These are phyloP conservation scores for Cornus kousa DNA, from an alignment of 148 eudicot species.

Conservation along the genomic window DNA sequence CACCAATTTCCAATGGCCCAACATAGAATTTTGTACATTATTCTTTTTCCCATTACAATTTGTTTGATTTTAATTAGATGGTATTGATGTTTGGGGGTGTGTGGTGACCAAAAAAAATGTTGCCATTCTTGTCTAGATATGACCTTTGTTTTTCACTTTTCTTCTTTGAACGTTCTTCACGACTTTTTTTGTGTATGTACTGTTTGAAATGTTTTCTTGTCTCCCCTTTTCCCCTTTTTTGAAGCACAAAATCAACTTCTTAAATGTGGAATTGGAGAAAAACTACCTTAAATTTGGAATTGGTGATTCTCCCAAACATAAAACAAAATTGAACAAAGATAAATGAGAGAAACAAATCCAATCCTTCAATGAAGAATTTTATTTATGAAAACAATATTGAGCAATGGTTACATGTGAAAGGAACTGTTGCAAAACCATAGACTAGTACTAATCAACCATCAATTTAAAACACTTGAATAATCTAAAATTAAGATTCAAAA, in stretches of 20 bases:
- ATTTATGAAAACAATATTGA: too few relatives aligned
- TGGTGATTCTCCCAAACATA: too few relatives aligned
- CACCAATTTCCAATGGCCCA: constrained; percentile 43
- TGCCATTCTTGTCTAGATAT: constrained; percentile 4
- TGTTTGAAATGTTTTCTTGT: constrained; percentile 42
- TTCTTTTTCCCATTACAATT: not conserved
- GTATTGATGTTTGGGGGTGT: constrained; percentile 9
- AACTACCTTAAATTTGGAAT: too few relatives aligned
- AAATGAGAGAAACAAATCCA: too few relatives aligned
- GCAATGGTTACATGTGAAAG: too few relatives aligned
- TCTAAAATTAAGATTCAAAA: too few relatives aligned
- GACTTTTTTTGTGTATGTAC: constrained; percentile 20
- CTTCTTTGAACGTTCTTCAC: not conserved
- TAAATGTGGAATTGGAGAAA: too few relatives aligned
- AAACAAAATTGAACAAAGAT: too few relatives aligned
- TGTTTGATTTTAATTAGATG: not conserved
- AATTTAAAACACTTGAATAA: too few relatives aligned
- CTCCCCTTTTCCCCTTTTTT: not conserved
- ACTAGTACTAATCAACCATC: too few relatives aligned
- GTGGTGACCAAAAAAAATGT: not conserved
- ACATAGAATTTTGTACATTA: constrained; percentile 7
- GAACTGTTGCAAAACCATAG: too few relatives aligned
- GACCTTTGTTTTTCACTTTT: constrained; percentile 20
- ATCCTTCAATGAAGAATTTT: too few relatives aligned
- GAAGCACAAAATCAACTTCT: not conserved